Percentiles rank a stretch among this genome's conserved stretches.
These are phyloP conservation scores for Starmerella potacharoeniae DNA, from an alignment of 805 yeast genomes.

Conservation along the genomic window DNA sequence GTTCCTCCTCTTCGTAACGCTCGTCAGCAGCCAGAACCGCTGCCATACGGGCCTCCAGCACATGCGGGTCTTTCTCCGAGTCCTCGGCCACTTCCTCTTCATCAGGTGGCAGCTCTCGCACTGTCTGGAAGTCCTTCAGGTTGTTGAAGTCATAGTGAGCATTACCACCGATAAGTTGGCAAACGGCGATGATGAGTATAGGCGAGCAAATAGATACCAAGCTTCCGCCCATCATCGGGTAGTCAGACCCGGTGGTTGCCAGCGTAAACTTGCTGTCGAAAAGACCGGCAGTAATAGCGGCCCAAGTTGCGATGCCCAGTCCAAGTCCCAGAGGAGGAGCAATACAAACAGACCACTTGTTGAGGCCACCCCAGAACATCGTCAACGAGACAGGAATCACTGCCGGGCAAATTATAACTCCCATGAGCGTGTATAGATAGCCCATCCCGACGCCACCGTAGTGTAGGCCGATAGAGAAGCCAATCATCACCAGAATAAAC, in stretches of 20 bases:
- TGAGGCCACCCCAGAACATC: conserved; percentile 53
- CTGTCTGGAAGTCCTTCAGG: conserved; percentile 45
- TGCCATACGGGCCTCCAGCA: conserved; percentile 7
- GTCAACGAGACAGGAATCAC: conserved; percentile 69
- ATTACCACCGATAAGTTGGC: conserved; percentile 53
- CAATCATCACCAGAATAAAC: conserved; percentile 58
- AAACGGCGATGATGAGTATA: conserved; percentile 48
- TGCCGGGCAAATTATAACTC: conserved; percentile 76
- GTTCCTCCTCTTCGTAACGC: conserved; percentile 37
- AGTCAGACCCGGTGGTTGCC: conserved; percentile 54
- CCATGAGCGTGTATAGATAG: conserved; percentile 78
- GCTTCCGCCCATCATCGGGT: conserved; percentile 84
- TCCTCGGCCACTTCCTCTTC: conserved; percentile 13
- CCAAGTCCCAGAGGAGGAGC: conserved; percentile 73
- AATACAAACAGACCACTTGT: conserved; percentile 52
- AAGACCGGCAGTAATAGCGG: conserved; percentile 31
- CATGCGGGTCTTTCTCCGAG: conserved; percentile 1
- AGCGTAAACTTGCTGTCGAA: conserved; percentile 42
- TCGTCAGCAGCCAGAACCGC: conserved; percentile 13
- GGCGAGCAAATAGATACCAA: conserved; percentile 74
- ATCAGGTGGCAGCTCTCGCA: conserved; percentile 29
- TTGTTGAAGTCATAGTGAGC: conserved; percentile 65
- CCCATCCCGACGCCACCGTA: conserved; percentile 82
- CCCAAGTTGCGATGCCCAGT: conserved; percentile 63
- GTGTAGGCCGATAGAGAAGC: conserved; percentile 68